These are phyloP conservation scores for Sanghuangporus baumii DNA, from an alignment of 1,284 basidiomycete species.

Conservation along the genomic window DNA sequence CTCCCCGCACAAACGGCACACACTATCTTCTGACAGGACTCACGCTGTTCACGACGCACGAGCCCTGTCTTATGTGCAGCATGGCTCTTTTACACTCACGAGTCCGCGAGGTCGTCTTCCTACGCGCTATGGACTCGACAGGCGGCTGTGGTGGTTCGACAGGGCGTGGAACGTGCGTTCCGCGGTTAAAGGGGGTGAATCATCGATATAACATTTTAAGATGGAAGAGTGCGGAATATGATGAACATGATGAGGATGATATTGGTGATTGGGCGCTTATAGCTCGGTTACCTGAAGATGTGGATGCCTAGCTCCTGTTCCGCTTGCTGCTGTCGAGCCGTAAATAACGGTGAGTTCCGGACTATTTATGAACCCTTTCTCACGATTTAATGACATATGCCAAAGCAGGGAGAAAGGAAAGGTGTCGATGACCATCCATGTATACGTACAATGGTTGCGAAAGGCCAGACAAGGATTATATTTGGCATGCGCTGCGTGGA, in stretches of 20 bases:
- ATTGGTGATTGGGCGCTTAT: constrained; percentile 1
- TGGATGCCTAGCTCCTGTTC: constrained; percentile 4
- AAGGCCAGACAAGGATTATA: background rate
- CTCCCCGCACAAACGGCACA: constrained; percentile 44
- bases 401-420: background rate
- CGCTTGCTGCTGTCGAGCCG: background rate
- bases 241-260: background rate
- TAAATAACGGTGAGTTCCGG: background rate
- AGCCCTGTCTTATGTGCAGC: constrained; percentile 93
- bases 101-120: constrained; percentile 77
- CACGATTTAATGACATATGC: background rate
- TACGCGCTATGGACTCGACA: constrained; percentile 63
- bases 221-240: constrained; percentile 39
- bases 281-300: background rate
- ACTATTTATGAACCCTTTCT: background rate
- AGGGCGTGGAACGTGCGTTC: constrained; percentile 48
- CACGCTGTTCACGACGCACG: constrained; percentile 84
- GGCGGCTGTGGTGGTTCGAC: constrained; percentile 68
- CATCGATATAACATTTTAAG: constrained; percentile 70
- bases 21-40: constrained; percentile 84
- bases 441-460: background rate
- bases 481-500: background rate
- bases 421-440: background rate
- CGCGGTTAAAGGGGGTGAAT: constrained; percentile 74
- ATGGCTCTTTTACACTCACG: constrained; percentile 92